Percentiles rank a stretch among this genome's conserved stretches.
Evolutionary conservation across 192 early-diverging fungal species (phyloP).

Genomic region (Dispira parvispora): DNA sequence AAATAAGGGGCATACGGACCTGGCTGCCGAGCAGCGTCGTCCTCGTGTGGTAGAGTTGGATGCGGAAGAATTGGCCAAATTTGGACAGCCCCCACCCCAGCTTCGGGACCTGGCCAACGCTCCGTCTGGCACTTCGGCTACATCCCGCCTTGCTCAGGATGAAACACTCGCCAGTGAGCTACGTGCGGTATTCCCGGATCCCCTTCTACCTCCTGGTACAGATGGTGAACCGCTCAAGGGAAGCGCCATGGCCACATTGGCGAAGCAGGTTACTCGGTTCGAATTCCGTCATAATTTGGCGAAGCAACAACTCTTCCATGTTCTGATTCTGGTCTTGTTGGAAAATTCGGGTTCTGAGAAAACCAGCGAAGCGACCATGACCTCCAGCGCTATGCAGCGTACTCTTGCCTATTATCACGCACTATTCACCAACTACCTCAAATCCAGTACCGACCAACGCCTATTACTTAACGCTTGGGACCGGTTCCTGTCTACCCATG

Average conservation of each 20-base stretch:
- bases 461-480: conserved; percentile 28
- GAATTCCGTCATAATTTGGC: conserved; percentile 70
- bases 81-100: conserved; percentile 17
- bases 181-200: conserved; percentile 14
- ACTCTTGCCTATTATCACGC: conserved; percentile 13
- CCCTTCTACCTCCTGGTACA: conserved; percentile 12
- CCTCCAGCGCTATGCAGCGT: conserved; percentile 9
- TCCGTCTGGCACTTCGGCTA: conserved; percentile 12
- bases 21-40: conserved; percentile 20
- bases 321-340: conserved; percentile 43
- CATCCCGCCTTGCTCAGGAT: conserved; percentile 13
- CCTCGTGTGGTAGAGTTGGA: conserved; percentile 23
- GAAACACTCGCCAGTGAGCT: conserved; percentile 20
- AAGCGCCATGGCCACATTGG: conserved; percentile 33
- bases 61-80: conserved; percentile 21
- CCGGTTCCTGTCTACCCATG: conserved; percentile 18
- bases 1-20: conserved; percentile 12
- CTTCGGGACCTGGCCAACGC: conserved; percentile 14
- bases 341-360: conserved; percentile 25
- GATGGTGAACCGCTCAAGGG: conserved; percentile 5
- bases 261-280: conserved; percentile 66
- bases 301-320: conserved; percentile 58
- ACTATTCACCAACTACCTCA: conserved; percentile 21
- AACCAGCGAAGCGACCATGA: conserved; percentile 16
- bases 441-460: conserved; percentile 20